Conservation (phyloP, 2,329 filamentous ascomycete genomes). For the Neopestalotiopsis clavispora region DNA sequence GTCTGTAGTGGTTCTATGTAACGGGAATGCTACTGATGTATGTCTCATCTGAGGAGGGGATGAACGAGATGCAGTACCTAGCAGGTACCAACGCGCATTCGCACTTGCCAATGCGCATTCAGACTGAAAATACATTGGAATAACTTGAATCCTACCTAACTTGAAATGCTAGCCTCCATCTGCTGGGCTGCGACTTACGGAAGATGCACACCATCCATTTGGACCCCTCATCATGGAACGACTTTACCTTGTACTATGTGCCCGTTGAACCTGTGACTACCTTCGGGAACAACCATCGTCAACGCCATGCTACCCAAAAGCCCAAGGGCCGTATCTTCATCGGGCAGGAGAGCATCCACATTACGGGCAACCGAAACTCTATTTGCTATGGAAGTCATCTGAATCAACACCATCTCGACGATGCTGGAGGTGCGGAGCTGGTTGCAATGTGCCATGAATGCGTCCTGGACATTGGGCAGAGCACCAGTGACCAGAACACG, state of each 20-base stretch:
- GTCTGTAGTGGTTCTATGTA: neutral
- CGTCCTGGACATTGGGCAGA: neutral
- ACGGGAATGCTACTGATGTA: neutral
- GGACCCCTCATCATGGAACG: neutral
- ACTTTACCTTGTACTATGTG: neutral
- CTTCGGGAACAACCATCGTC: neutral
- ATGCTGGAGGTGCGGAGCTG: neutral
- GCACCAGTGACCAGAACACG: neutral
- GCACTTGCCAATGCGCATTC: neutral
- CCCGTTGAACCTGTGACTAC: slow-evolving; percentile 5
- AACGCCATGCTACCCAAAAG: slow-evolving; percentile 4
- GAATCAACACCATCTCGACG: slow-evolving; percentile 1
- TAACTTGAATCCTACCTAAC: neutral
- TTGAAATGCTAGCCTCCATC: too few relatives aligned
- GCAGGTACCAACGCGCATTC: neutral
- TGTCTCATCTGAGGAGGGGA: neutral
- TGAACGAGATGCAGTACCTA: neutral
- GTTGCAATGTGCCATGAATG: neutral
- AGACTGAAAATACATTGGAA: too few relatives aligned
- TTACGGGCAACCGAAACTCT: slow-evolving; percentile 4
- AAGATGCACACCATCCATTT: neutral
- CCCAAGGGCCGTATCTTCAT: slow-evolving; percentile 6
- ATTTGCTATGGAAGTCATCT: neutral
- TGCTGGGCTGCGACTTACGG: neutral
- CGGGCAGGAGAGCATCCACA: slow-evolving; percentile 7